Evolutionary conservation across 306 rosid genomes (phyloP).

Genomic region (Casuarina cunninghamiana): DNA sequence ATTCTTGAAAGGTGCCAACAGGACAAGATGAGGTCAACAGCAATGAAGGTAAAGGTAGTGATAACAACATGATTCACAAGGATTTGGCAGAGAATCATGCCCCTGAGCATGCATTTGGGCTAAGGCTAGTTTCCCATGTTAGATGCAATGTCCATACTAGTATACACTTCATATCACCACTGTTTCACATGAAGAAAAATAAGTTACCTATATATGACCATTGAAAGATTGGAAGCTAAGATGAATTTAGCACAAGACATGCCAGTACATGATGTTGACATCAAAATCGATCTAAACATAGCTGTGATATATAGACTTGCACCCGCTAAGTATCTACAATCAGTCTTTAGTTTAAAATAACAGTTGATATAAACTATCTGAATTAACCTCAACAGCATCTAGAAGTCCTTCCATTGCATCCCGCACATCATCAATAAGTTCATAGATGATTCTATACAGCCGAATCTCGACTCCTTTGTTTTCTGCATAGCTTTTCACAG

Average conservation of each 20-base stretch:
- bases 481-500: slow-evolving; percentile 84
- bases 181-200: background rate
- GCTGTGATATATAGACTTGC: background rate
- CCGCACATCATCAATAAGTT: slow-evolving; percentile 85
- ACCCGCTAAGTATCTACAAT: background rate
- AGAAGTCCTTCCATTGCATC: slow-evolving; percentile 98
- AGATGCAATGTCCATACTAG: background rate
- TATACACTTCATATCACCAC: background rate
- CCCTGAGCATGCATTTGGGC: background rate
- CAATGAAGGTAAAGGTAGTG: background rate
- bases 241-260: background rate
- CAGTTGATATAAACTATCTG: background rate
- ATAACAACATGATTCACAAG: background rate
- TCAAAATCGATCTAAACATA: background rate
- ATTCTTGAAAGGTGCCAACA: background rate
- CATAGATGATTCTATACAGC: slow-evolving; percentile 86
- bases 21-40: background rate
- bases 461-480: slow-evolving; percentile 90
- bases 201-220: background rate
- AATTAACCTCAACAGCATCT: slow-evolving; percentile 77
- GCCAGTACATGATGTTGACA: background rate
- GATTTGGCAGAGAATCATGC: background rate
- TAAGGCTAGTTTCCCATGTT: background rate
- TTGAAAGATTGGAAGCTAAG: background rate
- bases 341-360: background rate